These are phyloP conservation scores for Barbarea vulgaris DNA, from an alignment of 345 rosid species.

Conservation along the genomic window DNA sequence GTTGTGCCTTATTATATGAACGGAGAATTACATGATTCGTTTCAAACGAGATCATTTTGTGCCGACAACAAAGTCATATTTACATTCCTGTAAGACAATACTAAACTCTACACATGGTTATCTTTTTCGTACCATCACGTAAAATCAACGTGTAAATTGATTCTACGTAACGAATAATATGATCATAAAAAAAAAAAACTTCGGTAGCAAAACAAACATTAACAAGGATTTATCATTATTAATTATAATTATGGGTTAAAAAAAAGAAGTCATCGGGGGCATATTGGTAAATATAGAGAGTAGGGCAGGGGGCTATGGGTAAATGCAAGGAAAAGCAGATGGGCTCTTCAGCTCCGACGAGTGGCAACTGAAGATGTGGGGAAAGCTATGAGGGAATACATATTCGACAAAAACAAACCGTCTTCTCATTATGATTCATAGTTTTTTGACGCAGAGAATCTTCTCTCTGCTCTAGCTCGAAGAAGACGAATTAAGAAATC, in stretches of 20 bases:
- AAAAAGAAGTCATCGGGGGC: slow-evolving; percentile 19
- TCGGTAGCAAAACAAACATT: neutral
- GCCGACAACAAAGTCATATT: slow-evolving; percentile 25
- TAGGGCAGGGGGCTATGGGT: slow-evolving; percentile 31
- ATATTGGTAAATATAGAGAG: slow-evolving; percentile 31
- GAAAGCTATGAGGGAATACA: slow-evolving; percentile 23
- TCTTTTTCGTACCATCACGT: neutral
- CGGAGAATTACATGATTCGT: neutral
- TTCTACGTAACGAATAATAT: no score
- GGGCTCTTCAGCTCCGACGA: slow-evolving; percentile 33
- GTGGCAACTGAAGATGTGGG: slow-evolving; percentile 41
- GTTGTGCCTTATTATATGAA: neutral
- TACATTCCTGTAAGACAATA: neutral
- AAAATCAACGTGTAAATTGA: neutral
- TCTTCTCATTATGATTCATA: slow-evolving; percentile 31
- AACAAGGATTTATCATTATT: neutral
- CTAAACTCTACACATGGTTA: neutral
- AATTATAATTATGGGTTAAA: neutral
- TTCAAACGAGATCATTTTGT: slow-evolving; percentile 10
- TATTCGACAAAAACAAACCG: slow-evolving; percentile 42
- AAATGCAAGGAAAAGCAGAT: slow-evolving; percentile 1
- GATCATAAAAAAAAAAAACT: no score
- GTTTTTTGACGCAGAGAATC: slow-evolving; percentile 25
- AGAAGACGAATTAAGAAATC: slow-evolving; percentile 30
- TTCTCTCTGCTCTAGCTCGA: slow-evolving; percentile 28